These are phyloP conservation scores for Bremia lactucae DNA, from an alignment of 352 stramenopile species.

Conservation along the genomic window DNA sequence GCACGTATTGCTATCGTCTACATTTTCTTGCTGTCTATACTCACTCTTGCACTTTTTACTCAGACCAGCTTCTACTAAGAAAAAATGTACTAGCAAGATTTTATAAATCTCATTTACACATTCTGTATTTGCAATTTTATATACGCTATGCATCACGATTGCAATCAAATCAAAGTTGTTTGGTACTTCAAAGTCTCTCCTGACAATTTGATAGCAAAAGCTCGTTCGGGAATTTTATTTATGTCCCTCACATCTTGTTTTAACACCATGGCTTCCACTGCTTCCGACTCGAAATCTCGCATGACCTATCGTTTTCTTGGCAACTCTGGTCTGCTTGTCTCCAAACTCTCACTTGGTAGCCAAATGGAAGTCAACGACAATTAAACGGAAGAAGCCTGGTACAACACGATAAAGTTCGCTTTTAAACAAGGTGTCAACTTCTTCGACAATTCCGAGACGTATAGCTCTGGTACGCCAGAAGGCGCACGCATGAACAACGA, in stretches of 20 bases:
- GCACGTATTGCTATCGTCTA: too few relatives aligned
- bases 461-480: constrained; percentile 37
- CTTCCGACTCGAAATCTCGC: background rate
- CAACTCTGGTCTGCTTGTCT: background rate
- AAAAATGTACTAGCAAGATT: too few relatives aligned
- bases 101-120: too few relatives aligned
- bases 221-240: background rate
- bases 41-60: too few relatives aligned
- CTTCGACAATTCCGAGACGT: constrained; percentile 31
- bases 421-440: constrained; percentile 43
- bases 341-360: too few relatives aligned
- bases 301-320: constrained; percentile 5
- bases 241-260: background rate
- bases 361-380: constrained; percentile 15
- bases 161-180: too few relatives aligned
- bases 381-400: constrained; percentile 11
- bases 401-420: constrained; percentile 23
- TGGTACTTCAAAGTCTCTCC: too few relatives aligned
- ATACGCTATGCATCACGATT: too few relatives aligned
- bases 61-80: too few relatives aligned
- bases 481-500: constrained; percentile 32
- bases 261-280: background rate
- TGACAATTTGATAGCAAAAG: background rate
- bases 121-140: too few relatives aligned
- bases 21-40: too few relatives aligned